These are phyloP conservation scores for Saksenaea oblongispora DNA, from an alignment of 371 early-diverging fungal genomes.

Conservation along the genomic window DNA sequence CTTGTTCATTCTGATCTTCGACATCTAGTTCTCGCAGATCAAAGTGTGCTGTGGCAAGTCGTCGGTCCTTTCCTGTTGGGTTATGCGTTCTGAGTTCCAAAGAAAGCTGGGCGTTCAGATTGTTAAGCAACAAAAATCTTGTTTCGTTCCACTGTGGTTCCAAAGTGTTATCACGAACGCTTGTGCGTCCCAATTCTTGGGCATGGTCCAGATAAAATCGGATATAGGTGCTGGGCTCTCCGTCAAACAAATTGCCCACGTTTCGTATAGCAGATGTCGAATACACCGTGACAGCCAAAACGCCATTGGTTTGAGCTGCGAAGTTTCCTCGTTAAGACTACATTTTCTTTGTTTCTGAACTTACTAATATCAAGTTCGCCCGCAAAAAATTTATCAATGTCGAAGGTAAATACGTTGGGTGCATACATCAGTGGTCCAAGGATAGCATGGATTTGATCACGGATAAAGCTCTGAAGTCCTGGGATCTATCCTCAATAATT, in stretches of 20 bases:
- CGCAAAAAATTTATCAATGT: constrained; percentile 82
- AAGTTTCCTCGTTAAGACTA: not conserved
- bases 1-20: constrained; percentile 33
- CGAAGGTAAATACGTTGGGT: constrained; percentile 83
- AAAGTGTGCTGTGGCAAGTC: constrained; percentile 49
- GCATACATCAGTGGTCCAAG: constrained; percentile 83
- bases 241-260: constrained; percentile 42
- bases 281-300: constrained; percentile 78
- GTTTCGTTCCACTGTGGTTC: constrained; percentile 67
- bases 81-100: constrained; percentile 36
- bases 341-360: constrained; percentile 9
- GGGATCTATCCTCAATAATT: constrained; percentile 57
- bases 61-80: constrained; percentile 28
- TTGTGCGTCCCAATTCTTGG: constrained; percentile 69
- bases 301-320: constrained; percentile 72
- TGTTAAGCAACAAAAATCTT: constrained; percentile 55
- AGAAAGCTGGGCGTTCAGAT: constrained; percentile 51
- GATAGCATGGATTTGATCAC: constrained; percentile 75
- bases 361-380: constrained; percentile 57
- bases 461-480: constrained; percentile 78
- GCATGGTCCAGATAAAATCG: constrained; percentile 72
- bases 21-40: constrained; percentile 54
- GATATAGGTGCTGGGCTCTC: constrained; percentile 81
- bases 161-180: constrained; percentile 54
- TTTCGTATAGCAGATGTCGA: constrained; percentile 79